These are phyloP conservation scores for Talaromyces sp. DNA, from an alignment of 2,329 filamentous ascomycete species.

Conservation along the genomic window DNA sequence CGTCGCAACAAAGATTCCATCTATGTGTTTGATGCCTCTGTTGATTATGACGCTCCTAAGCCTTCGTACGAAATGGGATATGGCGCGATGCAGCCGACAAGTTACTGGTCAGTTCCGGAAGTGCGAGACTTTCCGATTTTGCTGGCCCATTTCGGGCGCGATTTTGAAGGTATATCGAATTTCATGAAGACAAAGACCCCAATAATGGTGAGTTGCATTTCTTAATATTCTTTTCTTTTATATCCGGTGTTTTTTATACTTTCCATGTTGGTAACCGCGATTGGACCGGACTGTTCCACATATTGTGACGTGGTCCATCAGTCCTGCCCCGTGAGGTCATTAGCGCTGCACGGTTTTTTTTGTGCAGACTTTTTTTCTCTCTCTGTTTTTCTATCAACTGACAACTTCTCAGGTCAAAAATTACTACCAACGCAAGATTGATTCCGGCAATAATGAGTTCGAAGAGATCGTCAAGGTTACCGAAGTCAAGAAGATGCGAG, in stretches of 20 bases:
- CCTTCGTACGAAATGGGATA: constrained; percentile 30
- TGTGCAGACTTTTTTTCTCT: background rate
- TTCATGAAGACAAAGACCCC: constrained; percentile 53
- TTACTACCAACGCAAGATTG: constrained; percentile 46
- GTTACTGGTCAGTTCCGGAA: constrained; percentile 53
- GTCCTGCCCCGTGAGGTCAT: constrained; percentile 15
- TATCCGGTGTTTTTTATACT: background rate
- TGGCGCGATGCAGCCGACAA: constrained; percentile 44
- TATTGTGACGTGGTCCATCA: constrained; percentile 17
- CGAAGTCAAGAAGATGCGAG: constrained; percentile 44
- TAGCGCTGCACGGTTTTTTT: background rate
- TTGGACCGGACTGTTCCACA: constrained; percentile 12
- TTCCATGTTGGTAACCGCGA: background rate
- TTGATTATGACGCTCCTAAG: constrained; percentile 29
- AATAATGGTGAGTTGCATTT: constrained; percentile 44
- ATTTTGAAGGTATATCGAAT: constrained; percentile 49
- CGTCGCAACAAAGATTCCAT: constrained; percentile 34
- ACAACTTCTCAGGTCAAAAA: constrained; percentile 45
- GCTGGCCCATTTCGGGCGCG: constrained; percentile 46
- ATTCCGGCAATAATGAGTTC: constrained; percentile 44
- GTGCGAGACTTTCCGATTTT: constrained; percentile 47
- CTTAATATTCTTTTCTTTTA: background rate
- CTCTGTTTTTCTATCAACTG: constrained; percentile 9
- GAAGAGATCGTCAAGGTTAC: constrained; percentile 43
- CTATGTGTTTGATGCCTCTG: constrained; percentile 35